Conservation (phyloP, 83 land plant genomes). For the Larix sibirica region DNA sequence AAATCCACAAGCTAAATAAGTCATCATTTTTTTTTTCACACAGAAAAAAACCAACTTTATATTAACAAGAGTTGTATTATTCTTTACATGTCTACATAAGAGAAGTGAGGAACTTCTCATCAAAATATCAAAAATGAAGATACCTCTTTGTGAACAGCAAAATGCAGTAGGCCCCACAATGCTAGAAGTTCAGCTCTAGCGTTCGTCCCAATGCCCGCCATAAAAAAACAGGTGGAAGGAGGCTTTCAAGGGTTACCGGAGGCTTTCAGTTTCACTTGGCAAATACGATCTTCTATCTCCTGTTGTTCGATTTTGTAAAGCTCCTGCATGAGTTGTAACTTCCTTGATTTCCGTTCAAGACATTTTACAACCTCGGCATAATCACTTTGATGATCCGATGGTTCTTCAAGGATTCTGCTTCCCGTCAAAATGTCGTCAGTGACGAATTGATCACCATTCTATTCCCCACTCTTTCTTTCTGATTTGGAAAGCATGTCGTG, state of each 20-base stretch:
- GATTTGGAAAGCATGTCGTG: background rate
- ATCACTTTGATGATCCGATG: background rate
- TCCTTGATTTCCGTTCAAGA: conserved; percentile 11
- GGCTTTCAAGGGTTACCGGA: conserved; percentile 6
- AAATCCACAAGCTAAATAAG: too few relatives aligned
- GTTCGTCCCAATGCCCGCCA: too few relatives aligned
- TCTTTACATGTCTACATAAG: too few relatives aligned
- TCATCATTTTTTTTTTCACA: too few relatives aligned
- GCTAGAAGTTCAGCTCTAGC: too few relatives aligned
- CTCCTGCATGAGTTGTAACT: conserved; percentile 16
- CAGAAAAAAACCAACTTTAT: too few relatives aligned
- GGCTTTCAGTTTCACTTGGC: conserved; percentile 2
- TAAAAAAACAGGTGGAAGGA: too few relatives aligned
- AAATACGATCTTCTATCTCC: conserved; percentile 1
- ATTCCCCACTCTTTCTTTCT: conserved; percentile 1
- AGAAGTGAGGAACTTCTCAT: too few relatives aligned
- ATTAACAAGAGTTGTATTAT: too few relatives aligned
- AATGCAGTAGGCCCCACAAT: too few relatives aligned
- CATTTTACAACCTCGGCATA: conserved; percentile 8
- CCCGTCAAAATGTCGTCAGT: background rate
- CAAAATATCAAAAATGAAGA: too few relatives aligned
- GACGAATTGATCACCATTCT: background rate
- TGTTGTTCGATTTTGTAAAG: conserved; percentile 8
- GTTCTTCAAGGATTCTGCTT: background rate
- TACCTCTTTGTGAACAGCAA: too few relatives aligned